Base-by-base conservation (phyloP, 805 yeast genomes). In the Spencermartinsiella europaea region DNA sequence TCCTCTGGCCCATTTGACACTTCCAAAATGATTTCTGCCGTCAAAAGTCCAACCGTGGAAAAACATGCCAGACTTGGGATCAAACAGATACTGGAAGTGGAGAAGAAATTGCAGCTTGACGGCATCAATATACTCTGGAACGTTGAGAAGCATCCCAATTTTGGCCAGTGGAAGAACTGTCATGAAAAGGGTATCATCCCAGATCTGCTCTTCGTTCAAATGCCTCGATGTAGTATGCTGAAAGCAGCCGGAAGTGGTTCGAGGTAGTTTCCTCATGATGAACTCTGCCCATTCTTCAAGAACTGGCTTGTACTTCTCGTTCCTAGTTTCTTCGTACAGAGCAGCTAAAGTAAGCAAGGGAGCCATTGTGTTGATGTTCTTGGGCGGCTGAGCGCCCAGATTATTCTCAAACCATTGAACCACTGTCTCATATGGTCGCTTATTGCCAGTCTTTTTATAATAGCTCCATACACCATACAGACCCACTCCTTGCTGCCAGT, bases 401-500 rank as follows among this genome's bases (percentile, higher is more conserved):
- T 61, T 60, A 2, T 57, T 56, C 4, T 55, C 57, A 42, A 55
- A 66, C 70, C 70, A 66, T 19, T 57, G 56, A 20, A 54, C 45
- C 34, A 65, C 61, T 20, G 53, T 56, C 4, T 52, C 42, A 40
- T 63, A 51, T 4, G 59, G 54, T 22, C 54, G 39, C 12, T 44
- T 42, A 40, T 63, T 49, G 21, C 56, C 56, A 21, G 66, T 66
- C 21, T 59, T 51, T 27, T 58, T 58, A 44, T 63, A 63, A 47
- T 61, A 66, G 44, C 64, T 67, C 68, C 69, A 66, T 61, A 66
- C 58, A 8, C 70, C 70, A 49, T 66, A 65, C 21, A 66, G 57
- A 3, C 70, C 70, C 28, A 66, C 63, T 2, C 70, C 70, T 38
- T 66, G 70, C n/a, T 68, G 66, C 70, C 70, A 66, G 45, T 66